A percentile compares a stretch with the other conserved stretches of the same genome.
Evolutionary conservation across 2,329 filamentous ascomycete genomes (phyloP).

Genomic region (Thielaviopsis euricoi): DNA sequence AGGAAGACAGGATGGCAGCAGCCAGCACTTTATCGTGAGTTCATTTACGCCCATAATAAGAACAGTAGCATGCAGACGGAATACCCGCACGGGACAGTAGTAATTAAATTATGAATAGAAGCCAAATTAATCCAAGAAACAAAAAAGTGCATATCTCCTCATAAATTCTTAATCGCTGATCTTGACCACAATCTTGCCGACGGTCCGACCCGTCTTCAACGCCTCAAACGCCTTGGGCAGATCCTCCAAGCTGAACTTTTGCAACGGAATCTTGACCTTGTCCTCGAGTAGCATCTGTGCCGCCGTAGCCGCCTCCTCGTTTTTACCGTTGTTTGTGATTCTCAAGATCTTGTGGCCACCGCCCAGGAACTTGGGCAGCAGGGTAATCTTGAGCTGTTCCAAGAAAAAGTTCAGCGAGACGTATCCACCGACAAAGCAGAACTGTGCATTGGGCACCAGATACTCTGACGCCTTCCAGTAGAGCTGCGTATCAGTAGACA

Average conservation of each 20-base stretch:
- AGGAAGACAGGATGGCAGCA: not conserved
- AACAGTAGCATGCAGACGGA: not conserved
- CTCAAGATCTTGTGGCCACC: slow-evolving; percentile 27
- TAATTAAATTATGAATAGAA: not conserved
- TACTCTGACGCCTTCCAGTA: slow-evolving; percentile 36
- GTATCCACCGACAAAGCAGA: slow-evolving; percentile 32
- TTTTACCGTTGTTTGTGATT: slow-evolving; percentile 23
- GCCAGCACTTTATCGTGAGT: not conserved
- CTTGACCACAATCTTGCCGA: slow-evolving; percentile 41
- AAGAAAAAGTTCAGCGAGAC: slow-evolving; percentile 16
- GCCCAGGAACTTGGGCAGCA: slow-evolving; percentile 22
- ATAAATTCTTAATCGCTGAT: slow-evolving; percentile 10
- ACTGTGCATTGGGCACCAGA: slow-evolving; percentile 30
- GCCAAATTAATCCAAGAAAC: not conserved
- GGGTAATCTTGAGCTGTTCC: slow-evolving; percentile 15
- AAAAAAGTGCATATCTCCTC: not conserved
- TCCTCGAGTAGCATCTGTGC: slow-evolving; percentile 39
- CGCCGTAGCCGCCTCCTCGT: slow-evolving; percentile 31
- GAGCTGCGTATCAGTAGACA: slow-evolving; percentile 34
- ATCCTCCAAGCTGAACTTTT: slow-evolving; percentile 40
- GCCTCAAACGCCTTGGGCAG: slow-evolving; percentile 38
- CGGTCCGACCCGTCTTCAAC: slow-evolving; percentile 39
- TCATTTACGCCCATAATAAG: not conserved
- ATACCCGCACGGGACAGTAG: not conserved
- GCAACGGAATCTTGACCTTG: slow-evolving; percentile 38